Conservation (phyloP, 2,329 filamentous ascomycete species). For the Colletotrichum tofieldiae region DNA sequence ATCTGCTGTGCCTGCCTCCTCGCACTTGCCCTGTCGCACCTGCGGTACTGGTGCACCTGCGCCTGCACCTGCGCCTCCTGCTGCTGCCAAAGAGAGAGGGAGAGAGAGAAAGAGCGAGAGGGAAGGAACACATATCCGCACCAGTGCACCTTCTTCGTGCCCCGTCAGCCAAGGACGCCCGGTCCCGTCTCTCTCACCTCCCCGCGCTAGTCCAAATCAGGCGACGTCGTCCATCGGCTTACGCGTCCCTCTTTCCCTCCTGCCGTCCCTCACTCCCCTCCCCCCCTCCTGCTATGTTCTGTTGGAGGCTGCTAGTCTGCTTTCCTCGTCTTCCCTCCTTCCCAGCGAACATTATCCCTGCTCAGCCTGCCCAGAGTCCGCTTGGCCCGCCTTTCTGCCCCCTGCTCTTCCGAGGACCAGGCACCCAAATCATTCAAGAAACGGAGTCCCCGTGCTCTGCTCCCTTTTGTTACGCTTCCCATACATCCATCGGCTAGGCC, state of each 20-base stretch:
- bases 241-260: slow-evolving; percentile 41
- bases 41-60: background rate
- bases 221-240: slow-evolving; percentile 36
- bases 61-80: background rate
- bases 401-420: slow-evolving; percentile 40
- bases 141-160: slow-evolving; percentile 11
- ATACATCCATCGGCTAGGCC: slow-evolving; percentile 36
- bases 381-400: slow-evolving; percentile 33
- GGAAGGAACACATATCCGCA: background rate
- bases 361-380: slow-evolving; percentile 37
- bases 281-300: background rate
- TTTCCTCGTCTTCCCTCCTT: slow-evolving; percentile 7
- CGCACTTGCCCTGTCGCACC: background rate
- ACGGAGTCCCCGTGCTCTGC: slow-evolving; percentile 36
- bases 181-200: slow-evolving; percentile 11
- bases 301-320: background rate
- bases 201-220: slow-evolving; percentile 32
- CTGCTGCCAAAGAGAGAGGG: background rate
- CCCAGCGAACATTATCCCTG: slow-evolving; percentile 29
- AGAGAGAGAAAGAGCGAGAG: slow-evolving; percentile 6
- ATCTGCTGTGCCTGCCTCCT: background rate
- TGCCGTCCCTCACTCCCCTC: background rate
- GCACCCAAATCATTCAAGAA: slow-evolving; percentile 41
- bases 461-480: slow-evolving; percentile 31
- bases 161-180: slow-evolving; percentile 22